These are phyloP conservation scores for Trichodelitschia bisporula DNA, from an alignment of 495 filamentous ascomycete genomes.

Conservation along the genomic window DNA sequence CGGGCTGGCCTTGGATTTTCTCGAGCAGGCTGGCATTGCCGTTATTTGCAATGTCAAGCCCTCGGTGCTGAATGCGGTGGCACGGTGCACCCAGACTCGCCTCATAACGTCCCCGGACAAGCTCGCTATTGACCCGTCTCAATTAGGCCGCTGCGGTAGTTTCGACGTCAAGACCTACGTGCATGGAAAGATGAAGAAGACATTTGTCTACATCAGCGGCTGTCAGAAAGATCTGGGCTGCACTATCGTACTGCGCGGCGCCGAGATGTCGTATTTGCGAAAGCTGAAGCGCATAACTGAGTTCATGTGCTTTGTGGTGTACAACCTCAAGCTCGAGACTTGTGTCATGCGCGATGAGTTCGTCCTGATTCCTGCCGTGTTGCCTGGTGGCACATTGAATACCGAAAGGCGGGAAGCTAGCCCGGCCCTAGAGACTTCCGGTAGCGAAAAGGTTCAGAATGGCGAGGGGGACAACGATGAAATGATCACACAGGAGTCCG, in stretches of 20 bases:
- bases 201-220: slow-evolving; percentile 85
- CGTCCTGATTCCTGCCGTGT: slow-evolving; percentile 50
- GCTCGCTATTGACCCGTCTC: slow-evolving; percentile 55
- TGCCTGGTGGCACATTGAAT: slow-evolving; percentile 9
- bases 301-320: slow-evolving; percentile 97
- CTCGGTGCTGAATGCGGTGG: slow-evolving; percentile 84
- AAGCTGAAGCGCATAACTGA: slow-evolving; percentile 88
- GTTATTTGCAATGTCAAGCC: slow-evolving; percentile 91
- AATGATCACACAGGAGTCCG: background rate
- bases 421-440: background rate
- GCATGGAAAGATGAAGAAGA: slow-evolving; percentile 59
- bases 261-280: slow-evolving; percentile 36
- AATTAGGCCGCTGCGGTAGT: slow-evolving; percentile 52
- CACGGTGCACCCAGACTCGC: slow-evolving; percentile 67
- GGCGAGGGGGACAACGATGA: slow-evolving; percentile 1
- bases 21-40: slow-evolving; percentile 69
- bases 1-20: slow-evolving; percentile 64
- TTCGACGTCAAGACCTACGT: slow-evolving; percentile 94
- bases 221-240: slow-evolving; percentile 85
- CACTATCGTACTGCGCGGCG: slow-evolving; percentile 83
- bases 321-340: slow-evolving; percentile 91
- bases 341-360: slow-evolving; percentile 91
- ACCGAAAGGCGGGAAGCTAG: too few species aligned
- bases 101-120: slow-evolving; percentile 93
- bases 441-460: background rate